Evolutionary conservation across 2,329 filamentous ascomycete species (phyloP).

Genomic region (Fusarium pseudonygamai): DNA sequence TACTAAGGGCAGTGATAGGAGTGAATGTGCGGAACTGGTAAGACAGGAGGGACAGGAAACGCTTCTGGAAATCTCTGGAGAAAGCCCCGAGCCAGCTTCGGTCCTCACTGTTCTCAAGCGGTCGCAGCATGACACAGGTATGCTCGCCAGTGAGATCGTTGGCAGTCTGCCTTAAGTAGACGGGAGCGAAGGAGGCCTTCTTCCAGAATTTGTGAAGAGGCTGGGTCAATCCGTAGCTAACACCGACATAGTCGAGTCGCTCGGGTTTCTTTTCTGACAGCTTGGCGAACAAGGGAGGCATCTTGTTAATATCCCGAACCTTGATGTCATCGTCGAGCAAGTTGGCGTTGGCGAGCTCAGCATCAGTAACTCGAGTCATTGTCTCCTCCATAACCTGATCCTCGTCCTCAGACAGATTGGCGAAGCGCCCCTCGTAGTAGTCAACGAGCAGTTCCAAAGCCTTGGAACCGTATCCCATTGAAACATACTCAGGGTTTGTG

Average conservation of each 20-base stretch:
- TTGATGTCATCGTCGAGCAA: slow-evolving; percentile 89
- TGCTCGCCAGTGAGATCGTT: slow-evolving; percentile 98
- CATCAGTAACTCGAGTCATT: slow-evolving; percentile 84
- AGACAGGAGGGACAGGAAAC: slow-evolving; percentile 89
- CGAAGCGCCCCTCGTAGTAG: slow-evolving; percentile 95
- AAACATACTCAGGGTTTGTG: slow-evolving; percentile 91
- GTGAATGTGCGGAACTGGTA: slow-evolving; percentile 92
- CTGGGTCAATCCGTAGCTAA: slow-evolving; percentile 91
- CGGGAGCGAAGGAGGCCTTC: slow-evolving; percentile 82
- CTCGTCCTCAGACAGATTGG: slow-evolving; percentile 79
- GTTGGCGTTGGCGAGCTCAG: slow-evolving; percentile 78
- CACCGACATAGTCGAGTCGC: slow-evolving; percentile 89
- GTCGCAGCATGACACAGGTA: slow-evolving; percentile 95
- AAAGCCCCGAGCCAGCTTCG: slow-evolving; percentile 89
- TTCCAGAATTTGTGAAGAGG: slow-evolving; percentile 98
- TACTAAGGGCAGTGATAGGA: slow-evolving; percentile 80
- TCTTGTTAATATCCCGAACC: slow-evolving; percentile 86
- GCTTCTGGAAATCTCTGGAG: slow-evolving; percentile 89
- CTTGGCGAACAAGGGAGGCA: slow-evolving; percentile 93
- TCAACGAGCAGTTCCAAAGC: slow-evolving; percentile 88
- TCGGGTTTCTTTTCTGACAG: slow-evolving; percentile 84
- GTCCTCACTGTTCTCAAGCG: slow-evolving; percentile 75
- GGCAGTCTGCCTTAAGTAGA: slow-evolving; percentile 93
- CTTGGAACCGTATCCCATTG: slow-evolving; percentile 92
- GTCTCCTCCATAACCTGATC: slow-evolving; percentile 62